phyloP scores from a whole-genome alignment of 2,329 filamentous ascomycete species.

The Helminthosporium solani region DNA sequence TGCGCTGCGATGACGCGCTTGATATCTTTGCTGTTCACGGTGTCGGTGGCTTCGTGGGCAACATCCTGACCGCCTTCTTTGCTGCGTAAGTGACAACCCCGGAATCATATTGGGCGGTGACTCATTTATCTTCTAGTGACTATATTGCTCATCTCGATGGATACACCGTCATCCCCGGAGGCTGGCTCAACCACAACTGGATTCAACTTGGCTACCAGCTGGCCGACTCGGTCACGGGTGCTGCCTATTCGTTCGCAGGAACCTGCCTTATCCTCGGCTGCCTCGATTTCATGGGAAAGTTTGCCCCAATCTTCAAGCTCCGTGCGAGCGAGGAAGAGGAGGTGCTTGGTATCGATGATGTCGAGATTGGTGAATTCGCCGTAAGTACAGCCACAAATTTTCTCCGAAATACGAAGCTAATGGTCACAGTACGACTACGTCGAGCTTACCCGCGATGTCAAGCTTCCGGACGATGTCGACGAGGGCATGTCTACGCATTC shows the following conservation, averaged over 20 bases:
- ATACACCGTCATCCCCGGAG: slow-evolving; percentile 64
- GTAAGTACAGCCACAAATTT: slow-evolving; percentile 43
- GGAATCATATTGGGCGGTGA: not conserved
- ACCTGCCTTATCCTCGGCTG: slow-evolving; percentile 70
- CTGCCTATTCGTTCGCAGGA: slow-evolving; percentile 73
- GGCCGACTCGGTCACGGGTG: slow-evolving; percentile 75
- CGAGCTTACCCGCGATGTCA: slow-evolving; percentile 73
- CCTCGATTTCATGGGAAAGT: slow-evolving; percentile 68
- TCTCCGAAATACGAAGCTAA: slow-evolving; percentile 8
- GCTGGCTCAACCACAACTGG: slow-evolving; percentile 83
- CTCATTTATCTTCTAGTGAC: slow-evolving; percentile 50
- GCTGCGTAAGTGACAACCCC: slow-evolving; percentile 58
- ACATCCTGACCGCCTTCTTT: slow-evolving; percentile 68
- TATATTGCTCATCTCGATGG: slow-evolving; percentile 83
- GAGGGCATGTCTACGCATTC: slow-evolving; percentile 40
- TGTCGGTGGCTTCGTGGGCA: slow-evolving; percentile 60
- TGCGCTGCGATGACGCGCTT: slow-evolving; percentile 78
- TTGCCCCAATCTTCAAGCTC: slow-evolving; percentile 73
- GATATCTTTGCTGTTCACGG: slow-evolving; percentile 70
- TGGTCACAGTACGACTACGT: slow-evolving; percentile 74
- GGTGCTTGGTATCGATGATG: slow-evolving; percentile 81
- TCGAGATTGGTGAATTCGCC: slow-evolving; percentile 91
- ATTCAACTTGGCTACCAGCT: slow-evolving; percentile 81
- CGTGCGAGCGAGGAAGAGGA: slow-evolving; percentile 76
- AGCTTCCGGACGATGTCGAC: slow-evolving; percentile 42